These are phyloP conservation scores for Lactarius evosmus DNA, from an alignment of 768 basidiomycete genomes.

Conservation along the genomic window DNA sequence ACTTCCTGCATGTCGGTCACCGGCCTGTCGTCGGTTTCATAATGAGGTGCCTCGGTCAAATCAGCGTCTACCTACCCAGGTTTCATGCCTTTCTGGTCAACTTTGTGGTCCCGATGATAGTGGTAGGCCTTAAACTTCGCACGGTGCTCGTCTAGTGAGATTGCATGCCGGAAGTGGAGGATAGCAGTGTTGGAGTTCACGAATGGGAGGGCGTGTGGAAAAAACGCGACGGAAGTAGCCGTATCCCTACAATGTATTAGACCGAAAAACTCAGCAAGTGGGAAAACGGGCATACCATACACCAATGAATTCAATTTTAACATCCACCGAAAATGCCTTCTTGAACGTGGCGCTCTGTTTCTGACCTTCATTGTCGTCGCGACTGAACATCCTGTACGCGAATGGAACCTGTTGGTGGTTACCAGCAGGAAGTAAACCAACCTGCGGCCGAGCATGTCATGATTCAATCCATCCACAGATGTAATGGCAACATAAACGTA, in stretches of 20 bases:
- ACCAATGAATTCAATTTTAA: slow-evolving; percentile 69
- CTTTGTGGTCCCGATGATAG: slow-evolving; percentile 29
- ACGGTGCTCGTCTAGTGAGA: slow-evolving; percentile 67
- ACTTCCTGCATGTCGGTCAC: slow-evolving; percentile 69
- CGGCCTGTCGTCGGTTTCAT: slow-evolving; percentile 35
- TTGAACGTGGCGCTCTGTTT: slow-evolving; percentile 64
- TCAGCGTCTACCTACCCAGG: too few relatives aligned
- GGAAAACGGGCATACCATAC: slow-evolving; percentile 51
- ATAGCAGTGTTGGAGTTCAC: slow-evolving; percentile 59
- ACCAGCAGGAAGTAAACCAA: slow-evolving; percentile 64
- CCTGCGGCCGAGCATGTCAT: slow-evolving; percentile 35
- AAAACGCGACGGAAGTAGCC: slow-evolving; percentile 63
- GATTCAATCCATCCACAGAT: not conserved
- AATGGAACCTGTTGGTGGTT: slow-evolving; percentile 79
- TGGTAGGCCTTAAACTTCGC: slow-evolving; percentile 47
- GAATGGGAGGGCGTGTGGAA: slow-evolving; percentile 64
- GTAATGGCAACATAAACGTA: slow-evolving; percentile 26
- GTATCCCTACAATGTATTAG: slow-evolving; percentile 54
- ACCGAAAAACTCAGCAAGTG: not conserved
- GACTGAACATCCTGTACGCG: slow-evolving; percentile 70
- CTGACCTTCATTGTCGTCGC: slow-evolving; percentile 58
- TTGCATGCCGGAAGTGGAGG: slow-evolving; percentile 64
- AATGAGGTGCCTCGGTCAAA: too few relatives aligned
- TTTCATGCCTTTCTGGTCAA: slow-evolving; percentile 46
- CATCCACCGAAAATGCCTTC: slow-evolving; percentile 70